A percentile compares a stretch with the other conserved stretches of the same genome.
phyloP scores from a whole-genome alignment of 768 basidiomycete species.

The Postia placenta region DNA sequence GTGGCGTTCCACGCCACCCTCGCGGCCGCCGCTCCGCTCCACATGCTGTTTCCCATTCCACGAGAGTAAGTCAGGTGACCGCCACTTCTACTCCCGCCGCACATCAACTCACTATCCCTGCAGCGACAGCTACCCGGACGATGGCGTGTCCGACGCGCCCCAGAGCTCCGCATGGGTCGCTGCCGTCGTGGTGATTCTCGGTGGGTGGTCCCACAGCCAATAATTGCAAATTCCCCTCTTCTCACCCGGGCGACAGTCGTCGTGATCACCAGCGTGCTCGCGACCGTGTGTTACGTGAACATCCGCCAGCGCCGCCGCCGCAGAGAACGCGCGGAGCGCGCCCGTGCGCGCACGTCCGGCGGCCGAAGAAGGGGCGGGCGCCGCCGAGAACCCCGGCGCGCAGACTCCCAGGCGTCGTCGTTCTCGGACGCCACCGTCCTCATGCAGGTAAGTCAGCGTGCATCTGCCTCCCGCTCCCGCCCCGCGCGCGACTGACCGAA shows the following conservation, averaged over 20 bases:
- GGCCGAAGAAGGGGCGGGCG: neutral
- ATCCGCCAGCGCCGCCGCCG: constrained; percentile 1
- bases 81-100: neutral
- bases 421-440: neutral
- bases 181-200: constrained; percentile 12
- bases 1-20: neutral
- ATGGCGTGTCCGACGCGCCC: neutral
- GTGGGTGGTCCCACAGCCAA: constrained; percentile 4
- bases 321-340: constrained; percentile 1
- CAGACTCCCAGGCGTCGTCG: neutral
- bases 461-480: neutral
- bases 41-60: neutral
- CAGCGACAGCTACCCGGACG: neutral
- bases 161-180: constrained; percentile 9
- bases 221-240: neutral
- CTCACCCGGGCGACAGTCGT: neutral
- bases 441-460: neutral
- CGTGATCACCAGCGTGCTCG: neutral
- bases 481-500: neutral
- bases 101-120: neutral
- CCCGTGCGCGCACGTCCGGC: neutral
- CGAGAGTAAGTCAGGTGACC: neutral
- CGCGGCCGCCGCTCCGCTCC: neutral
- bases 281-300: constrained; percentile 1
- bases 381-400: neutral